These are phyloP conservation scores for Fusarium buharicum DNA, from an alignment of 2,329 filamentous ascomycete genomes.

Conservation along the genomic window DNA sequence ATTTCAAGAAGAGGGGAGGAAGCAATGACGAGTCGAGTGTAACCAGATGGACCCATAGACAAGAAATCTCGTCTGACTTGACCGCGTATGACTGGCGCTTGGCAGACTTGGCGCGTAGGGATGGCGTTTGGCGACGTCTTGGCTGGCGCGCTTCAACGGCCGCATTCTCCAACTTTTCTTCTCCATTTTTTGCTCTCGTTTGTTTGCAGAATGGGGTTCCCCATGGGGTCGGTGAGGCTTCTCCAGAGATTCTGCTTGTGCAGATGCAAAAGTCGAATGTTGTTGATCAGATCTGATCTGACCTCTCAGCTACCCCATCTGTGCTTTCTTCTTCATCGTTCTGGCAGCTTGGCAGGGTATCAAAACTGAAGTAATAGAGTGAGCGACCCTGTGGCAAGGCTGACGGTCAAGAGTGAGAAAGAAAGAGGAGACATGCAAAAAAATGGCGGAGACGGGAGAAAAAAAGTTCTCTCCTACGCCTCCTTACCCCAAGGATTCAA, in stretches of 20 bases:
- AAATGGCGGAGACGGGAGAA: not conserved
- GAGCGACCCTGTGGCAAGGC: not conserved
- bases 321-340: not conserved
- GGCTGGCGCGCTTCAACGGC: slow-evolving; percentile 24
- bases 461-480: not conserved
- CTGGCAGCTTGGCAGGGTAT: not conserved
- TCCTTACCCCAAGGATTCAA: not conserved
- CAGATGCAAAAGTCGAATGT: slow-evolving; percentile 7
- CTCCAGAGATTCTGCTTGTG: slow-evolving; percentile 6
- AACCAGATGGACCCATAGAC: slow-evolving; percentile 2
- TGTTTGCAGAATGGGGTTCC: slow-evolving; percentile 17
- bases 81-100: slow-evolving; percentile 8
- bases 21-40: slow-evolving; percentile 9
- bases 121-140: slow-evolving; percentile 21
- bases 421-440: not conserved
- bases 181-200: not conserved
- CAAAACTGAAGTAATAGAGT: not conserved
- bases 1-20: not conserved
- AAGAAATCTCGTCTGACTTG: slow-evolving; percentile 16
- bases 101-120: slow-evolving; percentile 19
- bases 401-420: not conserved
- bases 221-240: slow-evolving; percentile 19
- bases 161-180: slow-evolving; percentile 22
- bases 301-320: slow-evolving; percentile 14
- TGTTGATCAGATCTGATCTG: slow-evolving; percentile 29